These are phyloP conservation scores for Lichtheimia ramosa DNA, from an alignment of 371 early-diverging fungal species.

Conservation along the genomic window DNA sequence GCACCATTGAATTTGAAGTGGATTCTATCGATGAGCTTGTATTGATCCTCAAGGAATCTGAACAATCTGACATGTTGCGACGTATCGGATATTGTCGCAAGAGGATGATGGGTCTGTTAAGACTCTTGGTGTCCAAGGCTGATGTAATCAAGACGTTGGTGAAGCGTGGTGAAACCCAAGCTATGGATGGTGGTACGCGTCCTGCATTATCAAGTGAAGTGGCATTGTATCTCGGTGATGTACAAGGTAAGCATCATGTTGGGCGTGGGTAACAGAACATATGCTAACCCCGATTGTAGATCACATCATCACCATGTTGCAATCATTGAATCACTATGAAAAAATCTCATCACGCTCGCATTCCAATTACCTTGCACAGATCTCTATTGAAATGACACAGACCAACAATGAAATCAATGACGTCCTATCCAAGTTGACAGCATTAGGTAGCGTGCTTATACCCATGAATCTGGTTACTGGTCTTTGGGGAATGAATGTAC, in stretches of 20 bases:
- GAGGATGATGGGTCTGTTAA: conserved; percentile 72
- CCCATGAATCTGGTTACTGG: conserved; percentile 96
- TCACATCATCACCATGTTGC: conserved; percentile 92
- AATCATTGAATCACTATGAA: conserved; percentile 88
- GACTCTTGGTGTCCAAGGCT: conserved; percentile 75
- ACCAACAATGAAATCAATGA: conserved; percentile 91
- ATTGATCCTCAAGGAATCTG: conserved; percentile 83
- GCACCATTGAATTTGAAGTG: conserved; percentile 84
- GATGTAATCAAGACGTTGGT: conserved; percentile 81
- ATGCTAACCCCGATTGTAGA: conserved; percentile 46
- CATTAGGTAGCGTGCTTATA: conserved; percentile 88
- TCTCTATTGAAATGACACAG: conserved; percentile 94
- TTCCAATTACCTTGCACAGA: conserved; percentile 96
- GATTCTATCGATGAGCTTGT: conserved; percentile 91
- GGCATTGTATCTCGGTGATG: conserved; percentile 86
- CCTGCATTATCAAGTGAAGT: conserved; percentile 63
- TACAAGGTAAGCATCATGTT: conserved; percentile 59
- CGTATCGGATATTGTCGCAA: conserved; percentile 86
- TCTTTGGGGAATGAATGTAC: conserved; percentile 91
- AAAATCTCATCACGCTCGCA: conserved; percentile 90
- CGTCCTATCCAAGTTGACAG: conserved; percentile 88
- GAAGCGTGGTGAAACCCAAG: conserved; percentile 69
- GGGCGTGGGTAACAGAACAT: neutral
- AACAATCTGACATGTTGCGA: conserved; percentile 85
- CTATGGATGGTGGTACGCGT: conserved; percentile 29